These are phyloP conservation scores for Thalassiosira profunda DNA, from an alignment of 108 stramenopile species.

Conservation along the genomic window DNA sequence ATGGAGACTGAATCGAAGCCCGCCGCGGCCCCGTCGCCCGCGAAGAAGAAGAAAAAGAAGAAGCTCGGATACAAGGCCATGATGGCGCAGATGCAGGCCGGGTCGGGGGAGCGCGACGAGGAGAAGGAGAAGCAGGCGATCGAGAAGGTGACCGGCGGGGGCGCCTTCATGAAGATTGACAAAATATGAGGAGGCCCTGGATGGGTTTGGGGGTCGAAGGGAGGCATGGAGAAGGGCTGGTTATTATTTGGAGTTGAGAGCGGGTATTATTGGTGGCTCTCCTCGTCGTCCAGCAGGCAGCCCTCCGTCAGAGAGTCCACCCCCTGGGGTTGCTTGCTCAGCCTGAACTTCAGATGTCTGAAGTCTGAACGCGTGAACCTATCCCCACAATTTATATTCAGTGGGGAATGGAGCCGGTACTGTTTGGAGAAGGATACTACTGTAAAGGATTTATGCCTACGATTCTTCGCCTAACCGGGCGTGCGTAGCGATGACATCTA, in stretches of 20 bases:
- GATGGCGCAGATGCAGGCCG: slow-evolving; percentile 74
- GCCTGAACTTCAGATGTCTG: too few species aligned
- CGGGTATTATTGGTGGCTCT: slow-evolving; percentile 3
- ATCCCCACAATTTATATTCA: too few species aligned
- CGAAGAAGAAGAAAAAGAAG: slow-evolving; percentile 92
- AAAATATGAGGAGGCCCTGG: slow-evolving; percentile 69
- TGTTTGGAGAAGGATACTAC: too few species aligned
- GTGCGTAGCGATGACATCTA: too few species aligned
- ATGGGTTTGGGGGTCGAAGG: neutral
- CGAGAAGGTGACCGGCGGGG: slow-evolving; percentile 83
- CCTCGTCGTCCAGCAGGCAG: slow-evolving; percentile 15
- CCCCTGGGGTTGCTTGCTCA: too few species aligned
- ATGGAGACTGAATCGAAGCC: slow-evolving; percentile 12
- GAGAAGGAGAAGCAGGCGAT: slow-evolving; percentile 82
- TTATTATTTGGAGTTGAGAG: neutral
- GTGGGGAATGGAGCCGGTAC: too few species aligned
- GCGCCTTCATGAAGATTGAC: slow-evolving; percentile 88
- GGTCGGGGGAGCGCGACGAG: slow-evolving; percentile 38
- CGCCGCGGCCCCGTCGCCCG: slow-evolving; percentile 19
- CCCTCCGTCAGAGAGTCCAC: slow-evolving; percentile 5
- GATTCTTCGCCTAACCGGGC: too few species aligned
- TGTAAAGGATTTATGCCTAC: too few species aligned
- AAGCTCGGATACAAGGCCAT: slow-evolving; percentile 89
- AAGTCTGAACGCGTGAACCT: too few species aligned
- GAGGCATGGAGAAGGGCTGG: neutral